These are phyloP conservation scores for Russula compacta DNA, from an alignment of 768 basidiomycete species.

Conservation along the genomic window DNA sequence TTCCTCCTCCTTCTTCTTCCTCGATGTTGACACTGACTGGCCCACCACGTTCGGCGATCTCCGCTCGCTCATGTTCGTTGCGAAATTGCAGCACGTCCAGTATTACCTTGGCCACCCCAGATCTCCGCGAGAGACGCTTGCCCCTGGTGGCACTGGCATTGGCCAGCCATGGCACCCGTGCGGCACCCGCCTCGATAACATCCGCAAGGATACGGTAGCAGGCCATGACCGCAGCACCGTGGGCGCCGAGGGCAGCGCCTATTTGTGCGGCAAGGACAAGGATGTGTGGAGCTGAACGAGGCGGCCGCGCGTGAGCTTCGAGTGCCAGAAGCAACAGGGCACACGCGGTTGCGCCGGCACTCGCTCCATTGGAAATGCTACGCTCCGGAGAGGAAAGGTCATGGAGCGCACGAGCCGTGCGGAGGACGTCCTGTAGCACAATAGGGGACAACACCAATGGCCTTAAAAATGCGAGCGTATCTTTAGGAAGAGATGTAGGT, in stretches of 20 bases:
- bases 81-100: constrained; percentile 64
- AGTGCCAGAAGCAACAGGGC: constrained; percentile 61
- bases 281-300: constrained; percentile 1
- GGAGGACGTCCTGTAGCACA: constrained; percentile 30
- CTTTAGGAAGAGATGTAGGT: constrained; percentile 24
- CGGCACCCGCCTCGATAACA: constrained; percentile 47
- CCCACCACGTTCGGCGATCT: constrained; percentile 27
- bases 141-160: constrained; percentile 36
- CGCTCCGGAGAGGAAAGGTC: constrained; percentile 27
- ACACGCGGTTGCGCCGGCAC: constrained; percentile 34
- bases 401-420: constrained; percentile 40
- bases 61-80: constrained; percentile 47
- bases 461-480: constrained; percentile 1
- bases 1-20: constrained; percentile 26
- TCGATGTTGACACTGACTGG: constrained; percentile 33
- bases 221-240: constrained; percentile 50
- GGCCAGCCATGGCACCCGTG: constrained; percentile 61
- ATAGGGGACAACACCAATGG: constrained; percentile 1
- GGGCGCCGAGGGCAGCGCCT: constrained; percentile 47
- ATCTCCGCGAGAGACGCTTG: constrained; percentile 44
- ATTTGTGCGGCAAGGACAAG: constrained; percentile 25
- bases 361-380: constrained; percentile 25
- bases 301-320: constrained; percentile 50
- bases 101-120: constrained; percentile 55
- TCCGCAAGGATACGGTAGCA: constrained; percentile 63